Evolutionary conservation across 2,329 filamentous ascomycete species (phyloP).

Genomic region (Aspergillus pseudoviridinutans): DNA sequence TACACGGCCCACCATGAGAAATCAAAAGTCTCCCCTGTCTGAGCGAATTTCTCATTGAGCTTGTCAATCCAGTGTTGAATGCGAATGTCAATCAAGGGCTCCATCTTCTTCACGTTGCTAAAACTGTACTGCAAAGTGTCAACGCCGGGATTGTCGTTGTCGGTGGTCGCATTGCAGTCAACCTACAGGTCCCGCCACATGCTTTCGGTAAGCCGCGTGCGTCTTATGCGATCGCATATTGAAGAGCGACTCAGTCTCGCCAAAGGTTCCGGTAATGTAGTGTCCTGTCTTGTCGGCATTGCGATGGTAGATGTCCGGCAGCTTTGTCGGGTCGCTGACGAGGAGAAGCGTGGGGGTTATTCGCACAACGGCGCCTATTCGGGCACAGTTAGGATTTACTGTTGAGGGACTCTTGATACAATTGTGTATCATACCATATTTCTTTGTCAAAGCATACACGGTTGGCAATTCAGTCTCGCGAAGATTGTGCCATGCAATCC

Average conservation of each 20-base stretch:
- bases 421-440: not conserved
- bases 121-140: conserved; percentile 45
- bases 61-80: conserved; percentile 50
- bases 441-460: conserved; percentile 40
- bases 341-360: conserved; percentile 53
- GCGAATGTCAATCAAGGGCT: conserved; percentile 51
- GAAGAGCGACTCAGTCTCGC: conserved; percentile 53
- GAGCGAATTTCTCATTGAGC: conserved; percentile 46
- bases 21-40: conserved; percentile 47
- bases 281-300: conserved; percentile 55
- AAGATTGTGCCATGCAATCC: conserved; percentile 52
- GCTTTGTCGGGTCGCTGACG: conserved; percentile 50
- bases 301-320: conserved; percentile 55
- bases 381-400: not conserved
- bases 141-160: not conserved
- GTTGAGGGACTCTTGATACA: not conserved
- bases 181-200: conserved; percentile 48
- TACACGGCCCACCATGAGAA: conserved; percentile 54
- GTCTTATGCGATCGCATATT: conserved; percentile 53
- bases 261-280: conserved; percentile 57
- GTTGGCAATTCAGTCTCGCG: conserved; percentile 45
- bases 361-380: conserved; percentile 49
- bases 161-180: not conserved
- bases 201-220: conserved; percentile 53
- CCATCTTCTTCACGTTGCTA: conserved; percentile 56